Percentiles rank a stretch among this genome's conserved stretches.
Evolutionary conservation across 2,329 filamentous ascomycete genomes (phyloP).

Genomic region (Blastomyces emzantsi): DNA sequence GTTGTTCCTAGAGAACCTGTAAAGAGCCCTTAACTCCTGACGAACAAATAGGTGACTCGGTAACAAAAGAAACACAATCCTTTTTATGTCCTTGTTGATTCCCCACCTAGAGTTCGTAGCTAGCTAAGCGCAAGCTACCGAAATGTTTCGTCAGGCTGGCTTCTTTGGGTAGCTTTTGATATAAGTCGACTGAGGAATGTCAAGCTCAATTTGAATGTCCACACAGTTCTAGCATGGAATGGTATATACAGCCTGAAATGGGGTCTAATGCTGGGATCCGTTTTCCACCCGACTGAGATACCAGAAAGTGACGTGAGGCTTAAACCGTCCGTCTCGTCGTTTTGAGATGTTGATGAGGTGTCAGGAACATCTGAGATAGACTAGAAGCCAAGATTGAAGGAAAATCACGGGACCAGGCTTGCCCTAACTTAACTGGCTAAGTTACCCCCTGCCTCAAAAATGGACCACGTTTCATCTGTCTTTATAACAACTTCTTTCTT

Average conservation of each 20-base stretch:
- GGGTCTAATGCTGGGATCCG: background rate
- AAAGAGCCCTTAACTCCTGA: background rate
- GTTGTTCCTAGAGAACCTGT: background rate
- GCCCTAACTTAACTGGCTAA: background rate
- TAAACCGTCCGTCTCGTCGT: background rate
- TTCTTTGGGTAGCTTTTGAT: background rate
- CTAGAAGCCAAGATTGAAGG: no score
- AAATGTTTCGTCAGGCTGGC: background rate
- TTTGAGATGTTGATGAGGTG: no score
- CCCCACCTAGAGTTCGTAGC: background rate
- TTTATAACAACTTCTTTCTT: background rate
- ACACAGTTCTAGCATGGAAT: background rate
- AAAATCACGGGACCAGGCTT: background rate
- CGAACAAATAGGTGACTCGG: background rate
- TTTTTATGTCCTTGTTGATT: background rate
- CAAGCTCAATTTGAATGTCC: background rate
- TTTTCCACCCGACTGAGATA: background rate
- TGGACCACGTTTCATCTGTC: no score
- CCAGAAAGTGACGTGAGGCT: background rate
- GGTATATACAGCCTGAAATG: background rate
- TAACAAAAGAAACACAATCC: background rate
- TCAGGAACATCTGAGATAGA: no score
- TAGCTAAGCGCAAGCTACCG: background rate
- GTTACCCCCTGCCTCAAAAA: background rate
- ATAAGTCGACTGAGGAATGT: background rate